phyloP scores from a whole-genome alignment of 2,329 filamentous ascomycete genomes.

The Alternaria atra region DNA sequence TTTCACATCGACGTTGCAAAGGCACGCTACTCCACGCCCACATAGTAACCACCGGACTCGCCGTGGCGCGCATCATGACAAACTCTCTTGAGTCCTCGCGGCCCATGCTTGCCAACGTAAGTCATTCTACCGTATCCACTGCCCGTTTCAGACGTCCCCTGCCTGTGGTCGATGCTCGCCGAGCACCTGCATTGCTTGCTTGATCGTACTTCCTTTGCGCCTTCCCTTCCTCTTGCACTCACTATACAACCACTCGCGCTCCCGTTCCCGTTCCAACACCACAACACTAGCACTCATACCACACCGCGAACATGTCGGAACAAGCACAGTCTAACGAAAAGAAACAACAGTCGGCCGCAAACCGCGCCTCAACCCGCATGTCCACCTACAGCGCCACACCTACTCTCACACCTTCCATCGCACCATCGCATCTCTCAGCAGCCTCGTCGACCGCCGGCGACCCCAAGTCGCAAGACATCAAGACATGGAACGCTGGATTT shows the following conservation, averaged over 20 bases:
- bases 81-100: conserved; percentile 52
- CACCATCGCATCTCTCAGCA: conserved; percentile 53
- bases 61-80: conserved; percentile 40
- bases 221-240: conserved; percentile 8
- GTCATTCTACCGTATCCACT: conserved; percentile 39
- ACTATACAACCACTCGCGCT: conserved; percentile 6
- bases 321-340: conserved; percentile 37
- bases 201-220: conserved; percentile 5
- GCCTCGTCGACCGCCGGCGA: conserved; percentile 48
- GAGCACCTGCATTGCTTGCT: conserved; percentile 5
- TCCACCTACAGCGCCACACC: conserved; percentile 62
- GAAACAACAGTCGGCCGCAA: conserved; percentile 44
- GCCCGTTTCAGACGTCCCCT: conserved; percentile 42
- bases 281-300: conserved; percentile 14
- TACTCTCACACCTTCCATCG: conserved; percentile 61
- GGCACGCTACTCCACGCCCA: not conserved
- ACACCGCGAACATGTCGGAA: conserved; percentile 28
- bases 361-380: conserved; percentile 56
- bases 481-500: conserved; percentile 80
- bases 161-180: conserved; percentile 28
- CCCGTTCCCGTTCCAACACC: conserved; percentile 6
- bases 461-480: conserved; percentile 70
- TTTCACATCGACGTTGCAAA: not conserved
- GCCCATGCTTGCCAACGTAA: conserved; percentile 54
- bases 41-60: conserved; percentile 4